Evolutionary conservation across 768 basidiomycete species (phyloP), one percentile per base, ranked within the genome.

Genomic region (Pisolithus orientalis): DNA sequence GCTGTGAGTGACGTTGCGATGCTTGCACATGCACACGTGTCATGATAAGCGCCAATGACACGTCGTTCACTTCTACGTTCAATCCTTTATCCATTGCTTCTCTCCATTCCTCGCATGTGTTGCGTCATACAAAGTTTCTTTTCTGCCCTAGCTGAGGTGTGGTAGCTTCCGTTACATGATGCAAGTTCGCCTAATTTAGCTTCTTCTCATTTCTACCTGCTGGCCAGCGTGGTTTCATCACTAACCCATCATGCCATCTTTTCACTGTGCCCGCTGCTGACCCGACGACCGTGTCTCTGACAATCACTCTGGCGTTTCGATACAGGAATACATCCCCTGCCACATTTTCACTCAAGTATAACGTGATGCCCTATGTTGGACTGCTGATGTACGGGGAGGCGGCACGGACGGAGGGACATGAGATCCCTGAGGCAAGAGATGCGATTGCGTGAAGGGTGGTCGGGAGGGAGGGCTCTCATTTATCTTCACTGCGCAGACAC

Each of bases 301-400:
- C 14, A 13, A 14, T 34, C 34, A 14, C 34, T 24, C 25, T 44
- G 24, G 14, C 43, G 46, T 52, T 25, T 46, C 14, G 11, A 24
- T 44, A n/a, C 60, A 92, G 90, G 63, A 77, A 83, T 61, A 77
- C 79, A 29, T 70, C 78, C 13, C 74, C 85, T 14, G 83, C 85
- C 6, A 72, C 80, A 53, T 94, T 89, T 65, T 72, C 79, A 1
- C 76, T 95, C 27, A 88, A 86, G 61, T 95, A 94, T 70, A 92
- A 94, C 62, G 63, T 92, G 31, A 94, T 94, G 90, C 93, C 93
- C 6, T 84, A 87, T 62, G 88, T 94, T 17, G 93, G 93, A 17
- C 59, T 83, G 42, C 76, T 94, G 45, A 84, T 79, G 3, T 87
- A 85, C 47, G 92, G 90, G 25, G 86, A 90, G 65, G 90, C 83